A percentile compares a stretch with the other conserved stretches of the same genome.
phyloP scores from a whole-genome alignment of 192 early-diverging fungal genomes.

The Glomus cerebriforme region DNA sequence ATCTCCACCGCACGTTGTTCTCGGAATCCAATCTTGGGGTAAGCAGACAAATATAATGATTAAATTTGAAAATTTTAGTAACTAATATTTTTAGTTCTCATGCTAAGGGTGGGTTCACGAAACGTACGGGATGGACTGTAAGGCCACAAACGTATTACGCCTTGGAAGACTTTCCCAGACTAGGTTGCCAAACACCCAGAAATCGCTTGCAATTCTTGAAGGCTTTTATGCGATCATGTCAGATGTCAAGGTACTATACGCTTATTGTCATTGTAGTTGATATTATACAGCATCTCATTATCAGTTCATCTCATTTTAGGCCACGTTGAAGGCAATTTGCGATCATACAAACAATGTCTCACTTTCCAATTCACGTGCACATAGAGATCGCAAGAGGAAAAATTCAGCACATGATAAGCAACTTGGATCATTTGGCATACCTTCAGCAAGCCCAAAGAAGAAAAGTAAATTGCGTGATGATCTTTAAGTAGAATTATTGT shows the following conservation, averaged over 20 bases:
- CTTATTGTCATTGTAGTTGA: conserved; percentile 11
- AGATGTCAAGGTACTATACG: conserved; percentile 26
- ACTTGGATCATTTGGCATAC: not conserved
- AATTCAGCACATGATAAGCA: not conserved
- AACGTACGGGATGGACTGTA: conserved; percentile 22
- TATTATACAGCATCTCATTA: conserved; percentile 22
- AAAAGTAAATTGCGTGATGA: conserved; percentile 3
- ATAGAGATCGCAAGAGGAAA: conserved; percentile 21
- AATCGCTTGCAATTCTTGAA: conserved; percentile 27
- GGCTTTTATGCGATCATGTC: conserved; percentile 25
- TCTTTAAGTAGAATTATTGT: conserved; percentile 5
- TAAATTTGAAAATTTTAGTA: conserved; percentile 16
- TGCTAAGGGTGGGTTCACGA: conserved; percentile 24
- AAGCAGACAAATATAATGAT: conserved; percentile 9
- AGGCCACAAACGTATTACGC: conserved; percentile 29
- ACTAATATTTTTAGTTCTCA: conserved; percentile 25
- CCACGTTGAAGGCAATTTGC: conserved; percentile 20
- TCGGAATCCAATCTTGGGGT: conserved; percentile 8
- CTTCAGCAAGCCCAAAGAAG: not conserved
- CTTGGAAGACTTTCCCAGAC: conserved; percentile 15
- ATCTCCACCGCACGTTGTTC: conserved; percentile 29
- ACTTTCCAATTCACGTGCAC: conserved; percentile 9
- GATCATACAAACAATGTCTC: conserved; percentile 22
- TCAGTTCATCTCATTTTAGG: conserved; percentile 27
- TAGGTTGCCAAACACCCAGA: conserved; percentile 20